phyloP scores from a whole-genome alignment of 495 filamentous ascomycete species.

The Neurospora sp. region DNA sequence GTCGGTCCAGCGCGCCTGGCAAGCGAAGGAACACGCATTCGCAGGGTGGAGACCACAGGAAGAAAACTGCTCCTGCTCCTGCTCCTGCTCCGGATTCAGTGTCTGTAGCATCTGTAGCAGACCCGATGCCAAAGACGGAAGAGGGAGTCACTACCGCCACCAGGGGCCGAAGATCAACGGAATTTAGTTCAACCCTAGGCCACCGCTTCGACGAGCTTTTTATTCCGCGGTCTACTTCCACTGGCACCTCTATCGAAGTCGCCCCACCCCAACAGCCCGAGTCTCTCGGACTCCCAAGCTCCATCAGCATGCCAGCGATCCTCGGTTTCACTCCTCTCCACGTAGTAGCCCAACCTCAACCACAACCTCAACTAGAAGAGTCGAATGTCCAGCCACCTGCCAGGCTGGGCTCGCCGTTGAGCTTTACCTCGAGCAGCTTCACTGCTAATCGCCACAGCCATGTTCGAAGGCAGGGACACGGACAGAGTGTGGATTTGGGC shows the following conservation, averaged over 20 bases:
- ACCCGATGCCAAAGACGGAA: neutral
- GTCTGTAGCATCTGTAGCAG: neutral
- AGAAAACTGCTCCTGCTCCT: neutral
- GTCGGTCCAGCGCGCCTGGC: conserved; percentile 30
- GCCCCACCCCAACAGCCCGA: too few species aligned
- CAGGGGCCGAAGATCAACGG: neutral
- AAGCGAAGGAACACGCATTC: conserved; percentile 34
- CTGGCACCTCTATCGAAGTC: conserved; percentile 7
- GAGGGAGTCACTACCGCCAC: neutral
- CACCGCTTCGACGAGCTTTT: conserved; percentile 20
- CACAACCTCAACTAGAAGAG: conserved; percentile 3
- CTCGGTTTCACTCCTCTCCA: neutral
- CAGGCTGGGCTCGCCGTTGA: conserved; percentile 43
- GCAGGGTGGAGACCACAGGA: neutral
- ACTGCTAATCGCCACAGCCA: conserved; percentile 25
- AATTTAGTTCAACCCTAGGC: conserved; percentile 18
- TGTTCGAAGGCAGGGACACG: conserved; percentile 16
- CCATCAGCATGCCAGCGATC: neutral
- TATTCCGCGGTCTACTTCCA: conserved; percentile 14
- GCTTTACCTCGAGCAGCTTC: conserved; percentile 36
- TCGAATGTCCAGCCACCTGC: conserved; percentile 20
- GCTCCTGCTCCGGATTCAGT: neutral
- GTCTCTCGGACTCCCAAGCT: neutral
- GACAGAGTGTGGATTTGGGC: conserved; percentile 29
- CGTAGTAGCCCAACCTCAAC: neutral